phyloP scores from a whole-genome alignment of 108 stramenopile genomes.

The Nitzschia putrida region DNA sequence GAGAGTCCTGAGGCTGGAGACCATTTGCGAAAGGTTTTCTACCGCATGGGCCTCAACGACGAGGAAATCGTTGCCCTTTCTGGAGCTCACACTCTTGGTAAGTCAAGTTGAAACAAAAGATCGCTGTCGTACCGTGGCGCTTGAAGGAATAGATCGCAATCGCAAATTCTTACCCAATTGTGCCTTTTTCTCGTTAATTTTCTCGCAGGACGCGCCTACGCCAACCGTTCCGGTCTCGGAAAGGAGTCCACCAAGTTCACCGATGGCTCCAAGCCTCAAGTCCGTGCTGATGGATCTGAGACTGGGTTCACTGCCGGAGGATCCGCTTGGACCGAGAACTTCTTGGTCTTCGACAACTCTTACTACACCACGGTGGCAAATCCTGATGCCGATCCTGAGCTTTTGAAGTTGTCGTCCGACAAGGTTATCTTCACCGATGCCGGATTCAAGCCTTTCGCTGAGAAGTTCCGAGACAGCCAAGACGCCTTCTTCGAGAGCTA shows the following conservation, averaged over 20 bases:
- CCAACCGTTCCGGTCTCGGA: conserved; percentile 75
- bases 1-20: conserved; percentile 51
- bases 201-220: conserved; percentile 66
- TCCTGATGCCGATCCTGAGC: conserved; percentile 57
- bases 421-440: conserved; percentile 70
- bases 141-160: conserved; percentile 8
- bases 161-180: background rate
- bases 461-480: conserved; percentile 84
- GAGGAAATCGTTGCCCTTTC: conserved; percentile 92
- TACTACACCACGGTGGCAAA: conserved; percentile 73
- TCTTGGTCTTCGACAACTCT: conserved; percentile 83
- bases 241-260: conserved; percentile 93
- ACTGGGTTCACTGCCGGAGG: conserved; percentile 90
- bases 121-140: background rate
- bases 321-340: conserved; percentile 79
- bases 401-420: conserved; percentile 82
- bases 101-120: conserved; percentile 25
- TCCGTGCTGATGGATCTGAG: conserved; percentile 78
- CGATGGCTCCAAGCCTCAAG: conserved; percentile 76
- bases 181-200: conserved; percentile 1
- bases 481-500: conserved; percentile 92
- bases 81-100: conserved; percentile 92
- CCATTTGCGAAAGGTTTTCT: conserved; percentile 91
- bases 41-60: conserved; percentile 93
- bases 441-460: conserved; percentile 67